phyloP scores from a whole-genome alignment of 768 basidiomycete genomes.

The Agaricus blazei region DNA sequence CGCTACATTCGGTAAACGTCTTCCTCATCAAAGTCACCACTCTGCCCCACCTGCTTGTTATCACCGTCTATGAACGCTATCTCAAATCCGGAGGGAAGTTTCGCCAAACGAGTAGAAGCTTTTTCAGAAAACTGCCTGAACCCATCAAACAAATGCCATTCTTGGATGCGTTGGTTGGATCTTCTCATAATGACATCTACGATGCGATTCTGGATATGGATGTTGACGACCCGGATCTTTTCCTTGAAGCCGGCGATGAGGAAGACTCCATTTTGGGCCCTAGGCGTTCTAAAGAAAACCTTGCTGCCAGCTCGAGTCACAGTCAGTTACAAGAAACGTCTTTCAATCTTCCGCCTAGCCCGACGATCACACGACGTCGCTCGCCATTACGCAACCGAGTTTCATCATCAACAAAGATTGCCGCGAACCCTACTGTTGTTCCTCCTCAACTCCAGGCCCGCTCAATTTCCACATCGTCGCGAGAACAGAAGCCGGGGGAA shows the following conservation, averaged over 20 bases:
- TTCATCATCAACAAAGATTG: not conserved
- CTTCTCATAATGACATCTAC: constrained; percentile 59
- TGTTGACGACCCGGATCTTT: constrained; percentile 39
- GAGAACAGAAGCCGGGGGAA: not conserved
- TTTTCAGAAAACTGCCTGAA: constrained; percentile 65
- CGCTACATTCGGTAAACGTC: constrained; percentile 80
- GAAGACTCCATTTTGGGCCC: constrained; percentile 40
- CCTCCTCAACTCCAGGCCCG: not conserved
- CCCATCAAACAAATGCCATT: constrained; percentile 71
- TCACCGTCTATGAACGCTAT: constrained; percentile 77
- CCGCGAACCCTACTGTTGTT: not conserved
- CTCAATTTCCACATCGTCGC: not conserved
- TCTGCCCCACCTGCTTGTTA: constrained; percentile 72
- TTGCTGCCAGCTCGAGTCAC: constrained; percentile 11
- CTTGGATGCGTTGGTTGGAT: constrained; percentile 73
- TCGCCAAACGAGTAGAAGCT: constrained; percentile 45
- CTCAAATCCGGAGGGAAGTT: constrained; percentile 45
- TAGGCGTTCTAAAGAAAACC: constrained; percentile 31
- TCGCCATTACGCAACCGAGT: not conserved
- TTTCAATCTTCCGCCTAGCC: not conserved
- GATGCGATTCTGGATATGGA: constrained; percentile 80
- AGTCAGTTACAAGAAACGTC: not conserved
- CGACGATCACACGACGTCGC: constrained; percentile 10
- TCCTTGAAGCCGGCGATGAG: constrained; percentile 42
- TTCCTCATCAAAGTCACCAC: constrained; percentile 82